phyloP scores from a whole-genome alignment of 495 filamentous ascomycete species.

The Chaetomium tenue region DNA sequence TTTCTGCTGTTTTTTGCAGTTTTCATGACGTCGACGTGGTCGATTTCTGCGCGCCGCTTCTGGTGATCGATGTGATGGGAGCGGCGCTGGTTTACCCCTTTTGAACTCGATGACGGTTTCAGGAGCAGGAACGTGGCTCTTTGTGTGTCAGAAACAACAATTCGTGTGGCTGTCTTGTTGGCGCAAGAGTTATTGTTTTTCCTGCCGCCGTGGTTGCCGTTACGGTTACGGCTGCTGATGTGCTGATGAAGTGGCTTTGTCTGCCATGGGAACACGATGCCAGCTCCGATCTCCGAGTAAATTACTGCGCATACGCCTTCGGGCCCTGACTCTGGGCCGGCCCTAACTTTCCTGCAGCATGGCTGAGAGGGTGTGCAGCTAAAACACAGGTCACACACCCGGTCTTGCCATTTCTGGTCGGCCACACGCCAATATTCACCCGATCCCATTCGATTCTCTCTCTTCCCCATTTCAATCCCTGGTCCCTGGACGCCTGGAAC shows the following conservation, averaged over 20 bases:
- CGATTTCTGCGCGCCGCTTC: neutral
- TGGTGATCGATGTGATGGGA: neutral
- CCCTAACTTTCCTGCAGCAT: neutral
- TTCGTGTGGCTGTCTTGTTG: slow-evolving; percentile 8
- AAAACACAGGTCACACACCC: slow-evolving; percentile 2
- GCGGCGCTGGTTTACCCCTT: neutral
- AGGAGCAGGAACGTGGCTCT: slow-evolving; percentile 4
- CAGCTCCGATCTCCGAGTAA: neutral
- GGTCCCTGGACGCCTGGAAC: neutral
- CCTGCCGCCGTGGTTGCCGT: neutral
- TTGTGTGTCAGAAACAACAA: slow-evolving; percentile 14
- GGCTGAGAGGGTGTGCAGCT: slow-evolving; percentile 18
- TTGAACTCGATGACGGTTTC: neutral
- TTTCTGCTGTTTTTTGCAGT: neutral
- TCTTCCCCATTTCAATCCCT: neutral
- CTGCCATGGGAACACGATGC: neutral
- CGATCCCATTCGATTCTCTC: neutral
- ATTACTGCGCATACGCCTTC: neutral
- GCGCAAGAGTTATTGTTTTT: slow-evolving; percentile 12
- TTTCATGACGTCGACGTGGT: slow-evolving; percentile 1
- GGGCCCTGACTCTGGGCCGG: neutral
- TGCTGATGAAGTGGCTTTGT: slow-evolving; percentile 17
- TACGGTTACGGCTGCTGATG: neutral
- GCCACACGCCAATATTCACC: slow-evolving; percentile 5
- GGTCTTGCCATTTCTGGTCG: slow-evolving; percentile 5